Percentiles rank a stretch among this genome's conserved stretches.
phyloP scores from a whole-genome alignment of 352 stramenopile species.

The Peronospora belbahrii region DNA sequence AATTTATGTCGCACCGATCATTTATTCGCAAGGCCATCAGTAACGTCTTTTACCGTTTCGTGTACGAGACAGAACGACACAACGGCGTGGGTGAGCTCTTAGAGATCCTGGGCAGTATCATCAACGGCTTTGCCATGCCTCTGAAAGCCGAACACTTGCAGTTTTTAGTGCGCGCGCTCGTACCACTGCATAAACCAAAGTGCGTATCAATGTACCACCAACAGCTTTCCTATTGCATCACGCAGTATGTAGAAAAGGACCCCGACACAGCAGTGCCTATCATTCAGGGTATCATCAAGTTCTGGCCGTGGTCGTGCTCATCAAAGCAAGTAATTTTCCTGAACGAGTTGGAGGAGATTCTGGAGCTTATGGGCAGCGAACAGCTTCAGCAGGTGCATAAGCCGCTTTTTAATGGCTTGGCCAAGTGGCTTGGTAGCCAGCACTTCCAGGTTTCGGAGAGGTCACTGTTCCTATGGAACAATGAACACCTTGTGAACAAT shows the following conservation, averaged over 20 bases:
- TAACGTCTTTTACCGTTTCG: conserved; percentile 98
- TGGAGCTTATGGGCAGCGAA: conserved; percentile 91
- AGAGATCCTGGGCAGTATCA: conserved; percentile 96
- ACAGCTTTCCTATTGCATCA: conserved; percentile 99
- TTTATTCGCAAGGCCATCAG: conserved; percentile 97
- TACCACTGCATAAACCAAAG: conserved; percentile 97
- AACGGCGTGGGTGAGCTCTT: conserved; percentile 96
- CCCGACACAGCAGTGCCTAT: conserved; percentile 93
- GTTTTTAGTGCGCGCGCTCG: conserved; percentile 92
- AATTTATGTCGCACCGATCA: conserved; percentile 97
- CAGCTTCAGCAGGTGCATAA: conserved; percentile 74
- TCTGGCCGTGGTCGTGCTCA: conserved; percentile 92
- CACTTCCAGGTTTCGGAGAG: conserved; percentile 96
- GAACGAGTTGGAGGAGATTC: conserved; percentile 98
- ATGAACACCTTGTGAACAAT: conserved; percentile 95
- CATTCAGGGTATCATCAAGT: conserved; percentile 92
- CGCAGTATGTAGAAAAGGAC: conserved; percentile 99
- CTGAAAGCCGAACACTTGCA: conserved; percentile 97
- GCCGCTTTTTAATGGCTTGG: conserved; percentile 67
- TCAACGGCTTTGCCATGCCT: conserved; percentile 99
- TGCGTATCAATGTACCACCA: conserved; percentile 97
- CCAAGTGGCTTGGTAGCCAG: conserved; percentile 88
- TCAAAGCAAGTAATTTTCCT: conserved; percentile 96
- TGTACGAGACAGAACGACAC: conserved; percentile 97
- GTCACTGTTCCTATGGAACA: conserved; percentile 98